These are phyloP conservation scores for Boletus rubescentipes DNA, from an alignment of 768 basidiomycete genomes.

Conservation along the genomic window DNA sequence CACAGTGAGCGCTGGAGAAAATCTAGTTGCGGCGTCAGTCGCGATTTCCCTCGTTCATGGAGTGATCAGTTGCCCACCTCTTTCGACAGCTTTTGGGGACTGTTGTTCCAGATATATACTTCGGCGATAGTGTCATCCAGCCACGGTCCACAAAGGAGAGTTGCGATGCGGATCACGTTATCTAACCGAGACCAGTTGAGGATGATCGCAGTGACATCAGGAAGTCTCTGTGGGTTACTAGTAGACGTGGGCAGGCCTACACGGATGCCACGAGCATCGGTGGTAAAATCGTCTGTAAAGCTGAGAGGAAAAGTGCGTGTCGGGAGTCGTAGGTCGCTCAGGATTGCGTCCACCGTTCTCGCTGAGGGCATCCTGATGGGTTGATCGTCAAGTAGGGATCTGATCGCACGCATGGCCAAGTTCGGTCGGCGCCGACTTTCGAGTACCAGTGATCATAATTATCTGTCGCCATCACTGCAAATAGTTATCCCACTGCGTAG, in stretches of 20 bases:
- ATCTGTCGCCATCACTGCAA: neutral
- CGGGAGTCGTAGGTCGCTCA: constrained; percentile 17
- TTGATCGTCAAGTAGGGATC: neutral
- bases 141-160: constrained; percentile 47
- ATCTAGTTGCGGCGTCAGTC: constrained; percentile 31
- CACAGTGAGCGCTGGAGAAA: constrained; percentile 43
- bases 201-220: constrained; percentile 55
- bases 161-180: constrained; percentile 58
- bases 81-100: constrained; percentile 39
- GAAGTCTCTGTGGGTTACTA: constrained; percentile 10
- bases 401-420: neutral
- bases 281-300: constrained; percentile 8
- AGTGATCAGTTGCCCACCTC: constrained; percentile 36
- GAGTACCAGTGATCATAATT: neutral
- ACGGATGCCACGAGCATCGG: constrained; percentile 6
- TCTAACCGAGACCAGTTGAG: constrained; percentile 68
- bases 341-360: constrained; percentile 7
- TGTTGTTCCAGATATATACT: constrained; percentile 67
- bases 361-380: constrained; percentile 2
- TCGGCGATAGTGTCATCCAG: constrained; percentile 46
- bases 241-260: constrained; percentile 9
- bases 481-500: neutral
- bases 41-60: neutral
- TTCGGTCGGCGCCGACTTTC: neutral
- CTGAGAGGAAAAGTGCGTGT: constrained; percentile 15